Conservation (phyloP, 2,329 filamentous ascomycete genomes). For the Xylaria sp. region DNA sequence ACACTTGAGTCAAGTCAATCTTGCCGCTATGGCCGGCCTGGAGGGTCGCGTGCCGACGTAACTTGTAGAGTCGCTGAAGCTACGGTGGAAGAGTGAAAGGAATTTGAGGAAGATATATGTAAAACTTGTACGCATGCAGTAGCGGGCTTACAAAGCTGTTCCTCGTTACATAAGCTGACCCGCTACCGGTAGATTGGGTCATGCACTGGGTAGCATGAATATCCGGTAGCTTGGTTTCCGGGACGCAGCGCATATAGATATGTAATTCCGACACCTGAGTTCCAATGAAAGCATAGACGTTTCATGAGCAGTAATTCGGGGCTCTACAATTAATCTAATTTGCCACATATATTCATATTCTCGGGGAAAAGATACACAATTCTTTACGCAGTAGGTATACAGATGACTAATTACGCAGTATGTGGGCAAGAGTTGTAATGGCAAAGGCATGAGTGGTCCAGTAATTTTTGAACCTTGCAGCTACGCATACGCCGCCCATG, state of each 20-base stretch:
- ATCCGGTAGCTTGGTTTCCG: background rate
- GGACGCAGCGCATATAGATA: background rate
- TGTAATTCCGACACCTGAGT: background rate
- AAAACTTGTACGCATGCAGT: background rate
- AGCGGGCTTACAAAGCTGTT: background rate
- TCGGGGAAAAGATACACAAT: no score
- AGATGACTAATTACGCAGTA: no score
- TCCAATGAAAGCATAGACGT: background rate
- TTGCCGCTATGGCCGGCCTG: slow-evolving; percentile 64
- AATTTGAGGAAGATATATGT: slow-evolving; percentile 1
- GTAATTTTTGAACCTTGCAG: no score
- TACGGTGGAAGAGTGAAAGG: background rate
- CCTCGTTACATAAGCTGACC: background rate
- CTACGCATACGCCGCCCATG: no score
- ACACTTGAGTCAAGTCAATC: slow-evolving; percentile 63
- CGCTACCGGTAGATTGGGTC: background rate
- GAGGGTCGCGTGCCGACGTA: slow-evolving; percentile 61
- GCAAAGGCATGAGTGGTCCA: no score
- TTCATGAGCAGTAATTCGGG: background rate
- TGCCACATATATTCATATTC: background rate
- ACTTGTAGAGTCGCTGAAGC: background rate
- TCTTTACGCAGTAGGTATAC: no score
- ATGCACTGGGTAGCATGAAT: background rate
- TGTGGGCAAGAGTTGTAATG: no score
- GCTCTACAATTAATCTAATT: background rate